Evolutionary conservation across 2,329 filamentous ascomycete genomes (phyloP), one percentile per base, ranked within the genome.

Genomic region (Diaporthe longicolla): DNA sequence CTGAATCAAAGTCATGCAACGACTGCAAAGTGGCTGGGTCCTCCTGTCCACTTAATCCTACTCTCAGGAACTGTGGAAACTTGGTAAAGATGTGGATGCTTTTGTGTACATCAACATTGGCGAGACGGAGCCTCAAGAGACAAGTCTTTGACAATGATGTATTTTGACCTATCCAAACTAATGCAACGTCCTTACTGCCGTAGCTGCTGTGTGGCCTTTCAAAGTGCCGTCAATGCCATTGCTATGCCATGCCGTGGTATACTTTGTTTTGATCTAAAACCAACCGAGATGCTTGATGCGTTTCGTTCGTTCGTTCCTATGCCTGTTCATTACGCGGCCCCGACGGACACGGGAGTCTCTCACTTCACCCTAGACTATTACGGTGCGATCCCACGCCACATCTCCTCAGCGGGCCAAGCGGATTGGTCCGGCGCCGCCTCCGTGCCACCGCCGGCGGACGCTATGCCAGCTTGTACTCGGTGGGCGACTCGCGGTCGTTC

Each of bases 231-330:
- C 50, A 72, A 71, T 71, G 68, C 58, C 68, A 54, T 4, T 72
- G 71, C 71, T 71, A 48, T 43, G 40, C 40, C 40, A 71, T 74
- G 72, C 72, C 55, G 68, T 74, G 72, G 63, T 70, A 73, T 70
- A 61, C 65, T 43, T 54, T 66, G 59, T 29, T 45, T 57, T 40
- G 48, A 54, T 72, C 50, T 63, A 63, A 43, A 50, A 17, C 48
- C 48, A 55, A 57, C 50, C 69, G 55, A 40, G 26, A 71, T 71
- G 69, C 57, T 63, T 50, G 45, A 52, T 71, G 43, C 69, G 13
- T 48, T 48, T 48, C 45, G 37, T 37, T 71, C 45, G 37, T 37
- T 71, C 43, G 45, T 57, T 17, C 61, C 70, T 35, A 63, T 63
- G 55, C 70, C 10, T 43, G 63, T 58, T 26, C 57, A 54, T 45